A percentile compares a stretch with the other conserved stretches of the same genome.
Evolutionary conservation across 2,329 filamentous ascomycete species (phyloP).

Genomic region (Aurifilum marmelostoma): DNA sequence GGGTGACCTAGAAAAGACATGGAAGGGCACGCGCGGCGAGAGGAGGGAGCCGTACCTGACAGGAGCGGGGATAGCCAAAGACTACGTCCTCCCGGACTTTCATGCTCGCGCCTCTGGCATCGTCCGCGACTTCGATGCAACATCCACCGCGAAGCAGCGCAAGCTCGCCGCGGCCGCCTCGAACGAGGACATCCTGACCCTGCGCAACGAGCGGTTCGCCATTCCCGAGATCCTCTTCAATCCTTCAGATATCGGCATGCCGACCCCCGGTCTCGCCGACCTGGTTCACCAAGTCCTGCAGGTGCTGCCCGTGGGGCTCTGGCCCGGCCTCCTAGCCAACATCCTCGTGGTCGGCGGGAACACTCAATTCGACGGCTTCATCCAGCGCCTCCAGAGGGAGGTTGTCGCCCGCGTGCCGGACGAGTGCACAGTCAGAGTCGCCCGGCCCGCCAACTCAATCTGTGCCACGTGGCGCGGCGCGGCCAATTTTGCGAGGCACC

Average conservation of each 20-base stretch:
- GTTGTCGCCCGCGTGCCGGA: slow-evolving; percentile 72
- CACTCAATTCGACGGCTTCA: slow-evolving; percentile 76
- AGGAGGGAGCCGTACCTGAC: slow-evolving; percentile 52
- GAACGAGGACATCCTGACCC: slow-evolving; percentile 79
- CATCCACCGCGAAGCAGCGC: slow-evolving; percentile 53
- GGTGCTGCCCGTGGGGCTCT: slow-evolving; percentile 76
- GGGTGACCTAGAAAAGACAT: slow-evolving; percentile 76
- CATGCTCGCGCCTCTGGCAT: slow-evolving; percentile 65
- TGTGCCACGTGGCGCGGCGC: slow-evolving; percentile 85
- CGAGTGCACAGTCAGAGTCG: slow-evolving; percentile 77
- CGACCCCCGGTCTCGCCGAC: slow-evolving; percentile 79
- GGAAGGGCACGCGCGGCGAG: slow-evolving; percentile 74
- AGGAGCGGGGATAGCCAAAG: slow-evolving; percentile 71
- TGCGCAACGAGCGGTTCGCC: slow-evolving; percentile 89
- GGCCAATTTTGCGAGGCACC: slow-evolving; percentile 73
- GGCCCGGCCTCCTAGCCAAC: slow-evolving; percentile 83
- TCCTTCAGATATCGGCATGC: slow-evolving; percentile 82
- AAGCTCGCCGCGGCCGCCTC: slow-evolving; percentile 50
- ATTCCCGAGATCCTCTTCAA: slow-evolving; percentile 90
- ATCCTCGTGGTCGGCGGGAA: slow-evolving; percentile 89
- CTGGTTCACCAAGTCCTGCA: slow-evolving; percentile 80
- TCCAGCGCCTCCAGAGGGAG: slow-evolving; percentile 76
- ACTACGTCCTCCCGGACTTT: slow-evolving; percentile 90
- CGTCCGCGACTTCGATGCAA: slow-evolving; percentile 75
- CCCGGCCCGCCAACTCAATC: slow-evolving; percentile 71